A percentile compares a stretch with the other conserved stretches of the same genome.
Evolutionary conservation across 495 filamentous ascomycete species (phyloP).

Genomic region (Hamigera avellanea): DNA sequence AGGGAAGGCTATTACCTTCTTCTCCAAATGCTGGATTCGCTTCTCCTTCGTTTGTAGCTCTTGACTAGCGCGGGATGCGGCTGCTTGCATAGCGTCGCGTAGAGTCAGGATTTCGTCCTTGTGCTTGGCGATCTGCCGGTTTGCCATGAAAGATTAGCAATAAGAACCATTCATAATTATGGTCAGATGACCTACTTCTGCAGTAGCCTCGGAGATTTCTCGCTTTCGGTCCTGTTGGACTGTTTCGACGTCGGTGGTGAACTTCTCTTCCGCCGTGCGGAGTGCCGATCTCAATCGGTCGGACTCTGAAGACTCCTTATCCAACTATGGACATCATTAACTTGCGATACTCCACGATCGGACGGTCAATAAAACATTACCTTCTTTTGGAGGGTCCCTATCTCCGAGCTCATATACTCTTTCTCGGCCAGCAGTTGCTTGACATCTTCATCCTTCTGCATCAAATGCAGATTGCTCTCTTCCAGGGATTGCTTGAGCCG

Average conservation of each 20-base stretch:
- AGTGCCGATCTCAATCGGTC: conserved; percentile 12
- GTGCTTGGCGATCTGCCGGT: conserved; percentile 11
- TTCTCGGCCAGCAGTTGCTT: conserved; percentile 11
- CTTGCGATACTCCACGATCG: not conserved
- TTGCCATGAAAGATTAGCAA: not conserved
- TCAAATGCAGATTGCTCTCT: conserved; percentile 5
- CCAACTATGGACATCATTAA: conserved; percentile 11
- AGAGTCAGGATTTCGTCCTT: conserved; percentile 15
- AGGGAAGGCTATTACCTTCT: conserved; percentile 20
- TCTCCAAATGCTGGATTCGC: conserved; percentile 26
- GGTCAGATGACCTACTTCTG: conserved; percentile 13
- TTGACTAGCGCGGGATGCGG: conserved; percentile 13
- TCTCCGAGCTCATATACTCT: conserved; percentile 8
- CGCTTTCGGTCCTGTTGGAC: conserved; percentile 9
- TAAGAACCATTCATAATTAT: not conserved
- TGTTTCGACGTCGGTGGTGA: conserved; percentile 8
- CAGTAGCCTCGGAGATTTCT: conserved; percentile 7
- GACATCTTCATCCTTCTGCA: conserved; percentile 18
- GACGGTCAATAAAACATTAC: conserved; percentile 6
- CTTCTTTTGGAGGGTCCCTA: conserved; percentile 14
- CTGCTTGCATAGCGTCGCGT: conserved; percentile 15
- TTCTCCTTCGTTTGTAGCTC: conserved; percentile 26
- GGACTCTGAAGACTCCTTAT: conserved; percentile 10
- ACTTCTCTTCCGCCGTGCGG: conserved; percentile 12
- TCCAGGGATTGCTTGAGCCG: conserved; percentile 9